These are phyloP conservation scores for Glomus cerebriforme DNA, from an alignment of 192 early-diverging fungal genomes.

Conservation along the genomic window DNA sequence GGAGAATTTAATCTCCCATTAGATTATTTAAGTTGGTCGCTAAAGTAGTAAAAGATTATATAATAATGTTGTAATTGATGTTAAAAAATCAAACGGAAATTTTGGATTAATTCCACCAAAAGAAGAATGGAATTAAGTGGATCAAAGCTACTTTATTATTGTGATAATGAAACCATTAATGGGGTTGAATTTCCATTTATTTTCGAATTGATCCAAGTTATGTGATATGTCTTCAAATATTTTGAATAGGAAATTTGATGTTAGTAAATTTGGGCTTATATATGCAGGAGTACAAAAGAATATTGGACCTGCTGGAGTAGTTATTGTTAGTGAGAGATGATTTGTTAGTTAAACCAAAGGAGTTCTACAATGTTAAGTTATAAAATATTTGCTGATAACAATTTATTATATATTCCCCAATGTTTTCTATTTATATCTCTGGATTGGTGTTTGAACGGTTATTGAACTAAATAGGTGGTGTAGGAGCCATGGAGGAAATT, in stretches of 20 bases:
- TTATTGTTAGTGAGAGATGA: conserved; percentile 92
- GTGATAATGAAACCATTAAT: conserved; percentile 98
- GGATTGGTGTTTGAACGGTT: conserved; percentile 89
- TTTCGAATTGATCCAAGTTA: conserved; percentile 57
- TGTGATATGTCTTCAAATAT: conserved; percentile 92
- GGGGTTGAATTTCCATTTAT: conserved; percentile 81
- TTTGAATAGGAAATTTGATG: conserved; percentile 76
- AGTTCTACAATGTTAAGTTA: conserved; percentile 83
- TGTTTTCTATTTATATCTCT: conserved; percentile 91
- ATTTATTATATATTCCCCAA: conserved; percentile 94
- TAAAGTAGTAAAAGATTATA: conserved; percentile 80
- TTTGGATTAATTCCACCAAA: conserved; percentile 61
- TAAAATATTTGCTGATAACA: conserved; percentile 75
- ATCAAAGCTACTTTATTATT: conserved; percentile 90
- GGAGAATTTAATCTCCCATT: conserved; percentile 53
- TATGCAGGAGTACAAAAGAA: conserved; percentile 99
- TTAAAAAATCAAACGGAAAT: conserved; percentile 55
- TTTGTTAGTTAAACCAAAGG: conserved; percentile 64
- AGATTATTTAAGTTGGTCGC: conserved; percentile 93
- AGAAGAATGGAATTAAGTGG: conserved; percentile 68
- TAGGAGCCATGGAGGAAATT: conserved; percentile 64
- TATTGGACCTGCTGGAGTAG: conserved; percentile 88
- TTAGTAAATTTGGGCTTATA: conserved; percentile 83
- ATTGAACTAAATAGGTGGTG: conserved; percentile 59
- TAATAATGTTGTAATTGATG: conserved; percentile 79